Conservation (phyloP, 192 early-diverging fungal species). For the Gamsiella multidivaricata region DNA sequence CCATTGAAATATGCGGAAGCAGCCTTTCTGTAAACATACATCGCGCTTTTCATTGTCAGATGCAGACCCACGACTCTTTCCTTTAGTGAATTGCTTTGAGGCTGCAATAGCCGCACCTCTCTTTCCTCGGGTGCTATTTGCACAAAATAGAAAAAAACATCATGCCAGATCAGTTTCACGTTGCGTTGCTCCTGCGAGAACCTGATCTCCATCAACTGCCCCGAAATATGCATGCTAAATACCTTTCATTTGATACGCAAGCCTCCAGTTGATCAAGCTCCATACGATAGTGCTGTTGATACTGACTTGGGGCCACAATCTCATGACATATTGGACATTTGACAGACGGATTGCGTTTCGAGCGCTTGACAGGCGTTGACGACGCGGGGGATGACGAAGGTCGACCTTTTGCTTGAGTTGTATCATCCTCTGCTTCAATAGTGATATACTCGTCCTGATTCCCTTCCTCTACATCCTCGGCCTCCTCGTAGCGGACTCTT, state of each 20-base stretch:
- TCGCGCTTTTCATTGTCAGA: conserved; percentile 32
- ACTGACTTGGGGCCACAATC: conserved; percentile 52
- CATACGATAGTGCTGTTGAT: conserved; percentile 60
- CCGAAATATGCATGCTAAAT: background rate
- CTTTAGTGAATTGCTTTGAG: conserved; percentile 60
- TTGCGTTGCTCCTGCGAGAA: too few relatives aligned
- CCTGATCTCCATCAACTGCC: conserved; percentile 25
- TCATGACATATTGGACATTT: conserved; percentile 65
- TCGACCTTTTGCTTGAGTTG: background rate
- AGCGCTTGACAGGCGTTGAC: conserved; percentile 18
- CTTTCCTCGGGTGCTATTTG: conserved; percentile 58
- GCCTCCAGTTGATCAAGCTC: conserved; percentile 60
- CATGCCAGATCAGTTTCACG: background rate
- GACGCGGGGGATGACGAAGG: background rate
- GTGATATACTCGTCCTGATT: conserved; percentile 5
- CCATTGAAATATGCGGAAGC: background rate
- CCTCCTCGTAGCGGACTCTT: too few relatives aligned
- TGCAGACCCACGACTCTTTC: conserved; percentile 51
- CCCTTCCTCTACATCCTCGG: background rate
- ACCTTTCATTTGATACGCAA: conserved; percentile 19
- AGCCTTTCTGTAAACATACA: conserved; percentile 3
- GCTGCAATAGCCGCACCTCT: conserved; percentile 69
- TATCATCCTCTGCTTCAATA: background rate
- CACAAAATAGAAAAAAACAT: background rate
- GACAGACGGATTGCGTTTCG: conserved; percentile 42